Evolutionary conservation across 768 basidiomycete species (phyloP).

Genomic region (Cystobasidium tubakii): DNA sequence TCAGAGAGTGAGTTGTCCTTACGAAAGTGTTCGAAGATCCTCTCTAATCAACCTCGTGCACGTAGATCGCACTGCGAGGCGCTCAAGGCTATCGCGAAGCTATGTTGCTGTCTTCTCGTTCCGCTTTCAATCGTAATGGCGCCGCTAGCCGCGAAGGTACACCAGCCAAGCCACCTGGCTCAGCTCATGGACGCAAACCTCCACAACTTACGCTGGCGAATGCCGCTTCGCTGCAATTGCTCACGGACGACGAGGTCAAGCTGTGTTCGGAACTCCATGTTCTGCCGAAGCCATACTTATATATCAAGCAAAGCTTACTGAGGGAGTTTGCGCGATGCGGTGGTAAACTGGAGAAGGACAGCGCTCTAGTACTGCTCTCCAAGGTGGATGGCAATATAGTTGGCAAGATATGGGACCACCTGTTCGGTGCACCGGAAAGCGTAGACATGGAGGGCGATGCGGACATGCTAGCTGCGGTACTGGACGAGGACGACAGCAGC

Average conservation of each 20-base stretch:
- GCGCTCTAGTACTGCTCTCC: conserved; percentile 8
- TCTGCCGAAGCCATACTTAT: conserved; percentile 87
- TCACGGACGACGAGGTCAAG: conserved; percentile 76
- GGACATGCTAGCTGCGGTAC: conserved; percentile 6
- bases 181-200: not conserved
- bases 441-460: conserved; percentile 7
- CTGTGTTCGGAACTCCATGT: conserved; percentile 86
- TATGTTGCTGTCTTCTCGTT: conserved; percentile 22
- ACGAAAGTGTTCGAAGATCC: conserved; percentile 3
- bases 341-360: conserved; percentile 77
- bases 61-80: conserved; percentile 8
- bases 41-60: not conserved
- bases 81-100: conserved; percentile 30
- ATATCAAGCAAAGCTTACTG: conserved; percentile 89
- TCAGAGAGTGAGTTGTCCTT: conserved; percentile 60
- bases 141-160: conserved; percentile 21
- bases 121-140: not conserved
- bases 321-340: conserved; percentile 85
- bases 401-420: conserved; percentile 15
- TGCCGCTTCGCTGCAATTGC: conserved; percentile 78
- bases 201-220: conserved; percentile 76
- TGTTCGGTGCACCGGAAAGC: conserved; percentile 15
- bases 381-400: conserved; percentile 15
- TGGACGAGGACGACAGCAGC: conserved; percentile 28
- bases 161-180: conserved; percentile 3